These are phyloP conservation scores for Pseudotulostoma volvatum DNA, from an alignment of 495 filamentous ascomycete genomes.

Conservation along the genomic window DNA sequence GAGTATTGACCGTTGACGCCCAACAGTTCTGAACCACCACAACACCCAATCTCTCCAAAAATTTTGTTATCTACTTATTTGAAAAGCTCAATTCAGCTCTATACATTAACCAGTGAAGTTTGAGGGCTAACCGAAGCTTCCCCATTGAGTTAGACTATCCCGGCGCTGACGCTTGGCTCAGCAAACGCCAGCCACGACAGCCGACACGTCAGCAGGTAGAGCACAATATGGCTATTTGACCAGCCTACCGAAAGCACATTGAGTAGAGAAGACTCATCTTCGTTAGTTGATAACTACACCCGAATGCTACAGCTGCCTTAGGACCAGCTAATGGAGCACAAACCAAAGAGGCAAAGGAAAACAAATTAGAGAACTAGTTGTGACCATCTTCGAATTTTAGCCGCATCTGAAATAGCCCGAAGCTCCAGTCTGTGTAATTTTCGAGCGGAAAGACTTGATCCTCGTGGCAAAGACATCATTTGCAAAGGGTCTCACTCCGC, in stretches of 20 bases:
- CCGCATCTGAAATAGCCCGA: conserved; percentile 2
- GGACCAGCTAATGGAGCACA: not conserved
- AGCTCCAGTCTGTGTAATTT: conserved; percentile 5
- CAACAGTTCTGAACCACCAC: not conserved
- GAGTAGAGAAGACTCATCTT: not conserved
- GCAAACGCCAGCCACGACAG: not conserved
- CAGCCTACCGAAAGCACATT: not conserved
- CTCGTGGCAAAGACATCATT: conserved; percentile 7
- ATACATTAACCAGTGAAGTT: not conserved
- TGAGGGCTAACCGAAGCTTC: not conserved
- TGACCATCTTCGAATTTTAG: not conserved
- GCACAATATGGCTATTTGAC: not conserved
- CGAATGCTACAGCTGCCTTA: not conserved
- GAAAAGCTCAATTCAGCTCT: not conserved
- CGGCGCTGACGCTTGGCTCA: not conserved
- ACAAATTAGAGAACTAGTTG: not conserved
- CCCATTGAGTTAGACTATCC: not conserved
- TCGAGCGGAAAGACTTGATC: conserved; percentile 5
- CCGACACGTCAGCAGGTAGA: not conserved
- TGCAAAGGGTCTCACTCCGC: conserved; percentile 5
- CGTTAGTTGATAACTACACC: not conserved
- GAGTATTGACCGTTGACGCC: not conserved
- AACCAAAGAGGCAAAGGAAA: not conserved
- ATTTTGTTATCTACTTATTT: not conserved
- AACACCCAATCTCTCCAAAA: not conserved